A percentile compares a stretch with the other conserved stretches of the same genome.
Conservation (phyloP, 2,329 filamentous ascomycete species). For the Nectriaceae sp. region DNA sequence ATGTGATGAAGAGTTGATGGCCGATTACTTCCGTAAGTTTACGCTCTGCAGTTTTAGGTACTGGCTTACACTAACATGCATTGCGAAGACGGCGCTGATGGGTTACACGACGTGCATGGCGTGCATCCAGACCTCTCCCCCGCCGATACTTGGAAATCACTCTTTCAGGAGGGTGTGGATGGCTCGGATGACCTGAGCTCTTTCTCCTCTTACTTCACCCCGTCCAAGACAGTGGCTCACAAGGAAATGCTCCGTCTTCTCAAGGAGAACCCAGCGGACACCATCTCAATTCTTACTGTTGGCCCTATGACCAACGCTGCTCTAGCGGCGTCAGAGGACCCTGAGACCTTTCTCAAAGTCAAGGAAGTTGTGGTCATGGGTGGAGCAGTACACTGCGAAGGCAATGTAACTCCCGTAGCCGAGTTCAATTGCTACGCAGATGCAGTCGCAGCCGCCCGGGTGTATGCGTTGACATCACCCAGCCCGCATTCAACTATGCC, state of each 20-base stretch:
- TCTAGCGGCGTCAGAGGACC: slow-evolving; percentile 82
- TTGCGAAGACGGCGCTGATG: slow-evolving; percentile 68
- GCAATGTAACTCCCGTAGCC: slow-evolving; percentile 82
- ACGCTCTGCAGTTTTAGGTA: not conserved
- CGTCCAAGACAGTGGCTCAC: slow-evolving; percentile 73
- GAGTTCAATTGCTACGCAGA: slow-evolving; percentile 98
- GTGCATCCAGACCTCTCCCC: slow-evolving; percentile 75
- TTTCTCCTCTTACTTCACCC: slow-evolving; percentile 67
- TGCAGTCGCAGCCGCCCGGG: slow-evolving; percentile 71
- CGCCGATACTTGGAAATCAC: slow-evolving; percentile 70
- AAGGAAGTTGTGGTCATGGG: slow-evolving; percentile 97
- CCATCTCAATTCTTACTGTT: slow-evolving; percentile 85
- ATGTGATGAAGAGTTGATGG: slow-evolving; percentile 77
- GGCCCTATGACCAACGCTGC: slow-evolving; percentile 95
- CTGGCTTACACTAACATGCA: slow-evolving; percentile 5
- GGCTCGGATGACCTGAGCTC: slow-evolving; percentile 42
- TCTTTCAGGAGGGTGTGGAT: slow-evolving; percentile 52
- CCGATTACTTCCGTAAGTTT: slow-evolving; percentile 84
- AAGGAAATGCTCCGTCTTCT: slow-evolving; percentile 89
- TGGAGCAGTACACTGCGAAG: slow-evolving; percentile 74
- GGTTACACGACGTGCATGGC: slow-evolving; percentile 74
- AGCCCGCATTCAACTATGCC: slow-evolving; percentile 81
- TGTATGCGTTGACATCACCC: slow-evolving; percentile 76
- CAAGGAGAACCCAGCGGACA: slow-evolving; percentile 76
- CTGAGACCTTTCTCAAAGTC: slow-evolving; percentile 82